A percentile compares a stretch with the other conserved stretches of the same genome.
These are phyloP conservation scores for Fusarium gaditjirri DNA, from an alignment of 2,329 filamentous ascomycete genomes.

Conservation along the genomic window DNA sequence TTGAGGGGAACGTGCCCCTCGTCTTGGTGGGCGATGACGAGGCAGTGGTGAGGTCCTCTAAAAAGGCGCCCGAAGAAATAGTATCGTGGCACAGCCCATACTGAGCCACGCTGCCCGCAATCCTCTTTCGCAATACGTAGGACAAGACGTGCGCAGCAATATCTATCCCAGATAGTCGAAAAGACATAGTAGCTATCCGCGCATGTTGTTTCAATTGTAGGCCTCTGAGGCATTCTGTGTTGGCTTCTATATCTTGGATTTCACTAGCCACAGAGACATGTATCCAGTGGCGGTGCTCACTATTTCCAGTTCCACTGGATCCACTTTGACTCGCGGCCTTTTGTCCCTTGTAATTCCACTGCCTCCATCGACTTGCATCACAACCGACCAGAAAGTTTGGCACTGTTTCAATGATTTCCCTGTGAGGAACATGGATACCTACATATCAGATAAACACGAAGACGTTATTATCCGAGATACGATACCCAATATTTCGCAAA, in stretches of 20 bases:
- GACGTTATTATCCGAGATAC: not conserved
- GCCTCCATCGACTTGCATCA: constrained; percentile 32
- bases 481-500: not conserved
- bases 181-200: constrained; percentile 1
- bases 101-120: constrained; percentile 40
- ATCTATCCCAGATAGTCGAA: not conserved
- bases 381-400: constrained; percentile 18
- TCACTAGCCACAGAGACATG: constrained; percentile 28
- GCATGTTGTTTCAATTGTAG: constrained; percentile 24
- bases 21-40: constrained; percentile 53
- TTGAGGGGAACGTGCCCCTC: constrained; percentile 40
- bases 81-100: constrained; percentile 42
- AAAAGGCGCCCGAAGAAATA: constrained; percentile 21
- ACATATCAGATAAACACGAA: not conserved
- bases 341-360: constrained; percentile 37
- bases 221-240: constrained; percentile 5
- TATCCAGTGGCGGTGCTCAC: constrained; percentile 25
- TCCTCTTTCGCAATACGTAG: constrained; percentile 14
- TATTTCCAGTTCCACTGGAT: constrained; percentile 31
- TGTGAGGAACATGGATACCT: not conserved
- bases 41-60: constrained; percentile 47
- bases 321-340: constrained; percentile 41
- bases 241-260: not conserved
- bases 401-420: constrained; percentile 28
- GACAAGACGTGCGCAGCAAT: constrained; percentile 23